Percentiles rank a stretch among this genome's conserved stretches.
These are phyloP conservation scores for Medicago ruthenica DNA, from an alignment of 306 rosid genomes.

Conservation along the genomic window DNA sequence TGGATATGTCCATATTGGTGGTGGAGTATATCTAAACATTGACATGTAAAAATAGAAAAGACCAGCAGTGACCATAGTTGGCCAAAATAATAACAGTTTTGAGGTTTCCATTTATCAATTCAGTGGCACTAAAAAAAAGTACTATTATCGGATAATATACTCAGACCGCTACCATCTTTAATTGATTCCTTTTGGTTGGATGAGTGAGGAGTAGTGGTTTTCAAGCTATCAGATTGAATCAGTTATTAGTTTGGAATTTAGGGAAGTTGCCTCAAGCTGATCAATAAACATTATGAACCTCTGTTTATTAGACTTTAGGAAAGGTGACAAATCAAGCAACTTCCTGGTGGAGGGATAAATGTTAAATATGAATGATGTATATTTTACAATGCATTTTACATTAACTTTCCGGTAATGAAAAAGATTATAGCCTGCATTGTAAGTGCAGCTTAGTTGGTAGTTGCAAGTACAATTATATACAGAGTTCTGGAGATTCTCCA, in stretches of 20 bases:
- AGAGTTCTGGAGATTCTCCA: too few species aligned
- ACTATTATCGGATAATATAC: background rate
- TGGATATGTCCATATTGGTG: too few species aligned
- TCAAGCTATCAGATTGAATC: conserved; percentile 30
- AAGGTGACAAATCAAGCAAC: conserved; percentile 7
- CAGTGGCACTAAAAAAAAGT: background rate
- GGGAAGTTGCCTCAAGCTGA: too few species aligned
- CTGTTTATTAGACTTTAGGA: background rate
- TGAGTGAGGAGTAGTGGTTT: conserved; percentile 28
- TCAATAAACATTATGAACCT: too few species aligned
- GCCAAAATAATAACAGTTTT: background rate
- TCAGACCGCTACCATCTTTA: conserved; percentile 2
- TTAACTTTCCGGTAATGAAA: background rate
- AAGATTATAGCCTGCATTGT: too few species aligned
- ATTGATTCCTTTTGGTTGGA: conserved; percentile 36
- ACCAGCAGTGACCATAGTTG: too few species aligned
- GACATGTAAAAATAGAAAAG: too few species aligned
- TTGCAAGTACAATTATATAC: too few species aligned
- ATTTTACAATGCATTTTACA: background rate
- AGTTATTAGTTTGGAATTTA: background rate
- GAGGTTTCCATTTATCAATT: background rate
- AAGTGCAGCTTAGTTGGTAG: too few species aligned
- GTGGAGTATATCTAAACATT: too few species aligned
- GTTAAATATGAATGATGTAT: background rate
- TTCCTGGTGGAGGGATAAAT: background rate